Conservation (phyloP, 495 filamentous ascomycete genomes). For the Trichoderma orchidacearum region DNA sequence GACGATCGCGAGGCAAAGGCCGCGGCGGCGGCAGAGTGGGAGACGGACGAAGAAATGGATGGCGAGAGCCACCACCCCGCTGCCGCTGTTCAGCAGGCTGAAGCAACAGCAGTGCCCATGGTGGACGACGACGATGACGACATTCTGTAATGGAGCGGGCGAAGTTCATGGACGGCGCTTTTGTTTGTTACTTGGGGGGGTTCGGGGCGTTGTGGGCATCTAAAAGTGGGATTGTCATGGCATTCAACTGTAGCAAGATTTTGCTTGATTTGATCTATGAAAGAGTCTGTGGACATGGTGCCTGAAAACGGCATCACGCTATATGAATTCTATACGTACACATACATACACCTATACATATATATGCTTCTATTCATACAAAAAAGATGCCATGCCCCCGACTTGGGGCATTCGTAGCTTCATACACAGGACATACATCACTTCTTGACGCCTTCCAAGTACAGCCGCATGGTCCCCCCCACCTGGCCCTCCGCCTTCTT, state of each 20-base stretch:
- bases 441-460: slow-evolving; percentile 15
- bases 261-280: too few species aligned
- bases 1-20: slow-evolving; percentile 3
- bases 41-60: slow-evolving; percentile 25
- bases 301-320: not conserved
- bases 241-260: too few species aligned
- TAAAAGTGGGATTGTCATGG: not conserved
- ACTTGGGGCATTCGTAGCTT: too few species aligned
- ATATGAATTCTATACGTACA: not conserved
- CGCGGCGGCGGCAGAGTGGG: slow-evolving; percentile 9
- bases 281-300: not conserved
- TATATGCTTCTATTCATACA: not conserved
- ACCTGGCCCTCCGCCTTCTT: slow-evolving; percentile 26
- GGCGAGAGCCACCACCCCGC: slow-evolving; percentile 3
- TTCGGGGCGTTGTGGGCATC: not conserved
- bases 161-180: not conserved
- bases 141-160: not conserved
- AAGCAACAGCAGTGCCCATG: not conserved
- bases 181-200: not conserved
- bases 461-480: slow-evolving; percentile 15
- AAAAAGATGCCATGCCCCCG: not conserved
- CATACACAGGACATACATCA: too few species aligned
- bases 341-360: not conserved
- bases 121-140: slow-evolving; percentile 1
- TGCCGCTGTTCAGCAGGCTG: not conserved